Evolutionary conservation across 2,329 filamentous ascomycete genomes (phyloP).

Genomic region (Endoconidiophora laricicola): DNA sequence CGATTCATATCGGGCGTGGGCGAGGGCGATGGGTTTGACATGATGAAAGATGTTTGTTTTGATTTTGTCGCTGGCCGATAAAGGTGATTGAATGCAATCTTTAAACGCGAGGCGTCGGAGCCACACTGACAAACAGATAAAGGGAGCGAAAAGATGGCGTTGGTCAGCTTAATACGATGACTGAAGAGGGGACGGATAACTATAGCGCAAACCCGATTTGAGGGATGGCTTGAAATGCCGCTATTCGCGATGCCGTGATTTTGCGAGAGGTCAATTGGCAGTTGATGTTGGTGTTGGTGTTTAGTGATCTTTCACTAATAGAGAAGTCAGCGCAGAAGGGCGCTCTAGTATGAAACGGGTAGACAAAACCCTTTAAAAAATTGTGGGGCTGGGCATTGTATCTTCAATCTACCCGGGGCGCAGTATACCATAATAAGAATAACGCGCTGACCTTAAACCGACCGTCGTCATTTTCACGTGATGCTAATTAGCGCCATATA

Average conservation of each 20-base stretch:
- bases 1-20: slow-evolving; percentile 45
- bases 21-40: slow-evolving; percentile 26
- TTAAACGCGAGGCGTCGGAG: not conserved
- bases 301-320: slow-evolving; percentile 2
- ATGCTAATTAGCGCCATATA: slow-evolving; percentile 6
- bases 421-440: slow-evolving; percentile 1
- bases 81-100: not conserved
- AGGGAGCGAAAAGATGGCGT: not conserved
- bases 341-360: slow-evolving; percentile 3
- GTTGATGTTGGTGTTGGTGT: slow-evolving; percentile 1
- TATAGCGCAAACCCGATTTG: not conserved
- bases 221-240: not conserved
- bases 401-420: slow-evolving; percentile 12
- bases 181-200: not conserved
- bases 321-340: not conserved
- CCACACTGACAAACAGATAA: not conserved
- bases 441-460: not conserved
- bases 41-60: not conserved
- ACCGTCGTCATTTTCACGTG: slow-evolving; percentile 8
- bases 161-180: not conserved
- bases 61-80: not conserved
- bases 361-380: slow-evolving; percentile 4
- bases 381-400: slow-evolving; percentile 7
- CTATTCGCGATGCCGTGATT: not conserved
- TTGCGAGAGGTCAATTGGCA: not conserved